phyloP scores from a whole-genome alignment of 768 basidiomycete species.

The Mycena polygramma region DNA sequence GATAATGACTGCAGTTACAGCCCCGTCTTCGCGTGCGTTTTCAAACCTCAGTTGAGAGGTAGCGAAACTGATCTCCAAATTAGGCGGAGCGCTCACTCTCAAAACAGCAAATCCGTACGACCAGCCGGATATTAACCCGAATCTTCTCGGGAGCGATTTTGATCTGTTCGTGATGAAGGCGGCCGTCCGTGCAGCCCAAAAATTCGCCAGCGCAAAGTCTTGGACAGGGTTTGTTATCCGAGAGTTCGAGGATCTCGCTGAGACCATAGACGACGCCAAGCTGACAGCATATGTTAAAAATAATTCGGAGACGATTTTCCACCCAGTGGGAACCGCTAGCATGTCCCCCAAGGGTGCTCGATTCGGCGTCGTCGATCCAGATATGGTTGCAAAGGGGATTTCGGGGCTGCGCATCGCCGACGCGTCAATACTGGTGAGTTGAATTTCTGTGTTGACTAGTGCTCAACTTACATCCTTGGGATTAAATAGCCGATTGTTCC shows the following conservation, averaged over 20 bases:
- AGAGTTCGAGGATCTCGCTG: conserved; percentile 33
- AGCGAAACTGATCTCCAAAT: neutral
- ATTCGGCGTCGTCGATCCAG: conserved; percentile 46
- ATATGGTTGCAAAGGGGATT: conserved; percentile 45
- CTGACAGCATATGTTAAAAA: conserved; percentile 4
- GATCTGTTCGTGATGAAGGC: conserved; percentile 41
- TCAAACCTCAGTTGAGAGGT: no score
- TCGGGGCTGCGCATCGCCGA: conserved; percentile 48
- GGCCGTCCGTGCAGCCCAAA: conserved; percentile 37
- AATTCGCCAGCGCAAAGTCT: conserved; percentile 36
- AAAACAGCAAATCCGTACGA: conserved; percentile 58
- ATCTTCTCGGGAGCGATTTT: conserved; percentile 48
- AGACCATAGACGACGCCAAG: conserved; percentile 35
- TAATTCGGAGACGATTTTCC: conserved; percentile 31
- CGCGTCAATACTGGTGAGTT: conserved; percentile 44
- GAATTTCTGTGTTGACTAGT: neutral
- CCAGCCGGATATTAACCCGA: conserved; percentile 59
- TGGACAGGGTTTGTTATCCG: conserved; percentile 42
- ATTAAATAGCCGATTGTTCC: conserved; percentile 34
- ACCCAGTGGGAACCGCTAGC: conserved; percentile 39
- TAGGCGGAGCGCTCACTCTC: conserved; percentile 46
- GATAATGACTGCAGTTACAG: conserved; percentile 31
- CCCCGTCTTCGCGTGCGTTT: conserved; percentile 37
- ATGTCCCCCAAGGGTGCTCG: conserved; percentile 39
- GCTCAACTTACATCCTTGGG: neutral